Percentiles rank a stretch among this genome's conserved stretches.
phyloP scores from a whole-genome alignment of 805 yeast species.

The Candida rishiriensis region DNA sequence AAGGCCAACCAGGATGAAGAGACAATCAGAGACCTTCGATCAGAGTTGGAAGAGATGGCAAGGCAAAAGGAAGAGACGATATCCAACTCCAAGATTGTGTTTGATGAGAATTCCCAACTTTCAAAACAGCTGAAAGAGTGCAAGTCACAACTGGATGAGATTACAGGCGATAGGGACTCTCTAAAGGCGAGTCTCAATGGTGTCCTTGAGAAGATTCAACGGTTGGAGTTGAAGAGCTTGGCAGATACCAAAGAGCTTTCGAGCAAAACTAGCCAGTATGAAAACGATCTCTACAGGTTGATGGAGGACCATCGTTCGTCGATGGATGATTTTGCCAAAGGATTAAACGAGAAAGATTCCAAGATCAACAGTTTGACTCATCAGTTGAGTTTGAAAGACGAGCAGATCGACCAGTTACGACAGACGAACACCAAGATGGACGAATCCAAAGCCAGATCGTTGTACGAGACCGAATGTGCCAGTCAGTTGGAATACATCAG shows the following conservation, averaged over 20 bases:
- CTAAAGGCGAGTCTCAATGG: constrained; percentile 6
- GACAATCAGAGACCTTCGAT: constrained; percentile 18
- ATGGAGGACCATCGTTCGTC: background rate
- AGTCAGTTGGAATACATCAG: constrained; percentile 42
- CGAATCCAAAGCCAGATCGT: constrained; percentile 28
- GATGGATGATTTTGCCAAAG: background rate
- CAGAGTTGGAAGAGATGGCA: constrained; percentile 24
- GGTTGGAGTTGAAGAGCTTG: background rate
- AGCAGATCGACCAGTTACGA: constrained; percentile 8
- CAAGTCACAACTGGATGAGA: background rate
- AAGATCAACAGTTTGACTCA: constrained; percentile 21
- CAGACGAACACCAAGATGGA: constrained; percentile 7
- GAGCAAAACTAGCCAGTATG: background rate
- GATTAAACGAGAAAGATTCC: constrained; percentile 3
- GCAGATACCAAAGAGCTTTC: background rate
- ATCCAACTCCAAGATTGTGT: constrained; percentile 10
- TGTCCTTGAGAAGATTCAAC: constrained; percentile 1
- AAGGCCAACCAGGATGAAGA: constrained; percentile 1
- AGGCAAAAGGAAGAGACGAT: constrained; percentile 32
- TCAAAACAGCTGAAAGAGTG: constrained; percentile 34
- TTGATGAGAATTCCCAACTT: constrained; percentile 24
- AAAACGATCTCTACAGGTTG: background rate
- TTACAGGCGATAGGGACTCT: constrained; percentile 3
- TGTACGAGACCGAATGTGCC: constrained; percentile 27
- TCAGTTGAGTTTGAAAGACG: constrained; percentile 9